Evolutionary conservation across 306 rosid species (phyloP).

Genomic region (Alnus glutinosa): DNA sequence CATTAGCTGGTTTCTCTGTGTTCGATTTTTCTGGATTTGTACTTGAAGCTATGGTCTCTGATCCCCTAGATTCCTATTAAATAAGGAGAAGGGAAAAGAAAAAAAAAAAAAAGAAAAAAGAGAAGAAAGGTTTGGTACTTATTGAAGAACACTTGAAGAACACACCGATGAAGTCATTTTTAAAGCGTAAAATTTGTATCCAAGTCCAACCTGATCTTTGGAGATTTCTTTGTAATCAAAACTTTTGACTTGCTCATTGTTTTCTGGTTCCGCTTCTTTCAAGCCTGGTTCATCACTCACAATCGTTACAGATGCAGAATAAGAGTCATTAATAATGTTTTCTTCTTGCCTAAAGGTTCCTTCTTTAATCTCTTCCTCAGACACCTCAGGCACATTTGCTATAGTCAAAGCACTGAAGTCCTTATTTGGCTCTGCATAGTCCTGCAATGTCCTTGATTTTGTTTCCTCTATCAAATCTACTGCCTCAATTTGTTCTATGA

Average conservation of each 20-base stretch:
- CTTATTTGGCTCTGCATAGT: conserved; percentile 8
- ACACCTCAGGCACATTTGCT: conserved; percentile 7
- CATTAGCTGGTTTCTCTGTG: conserved; percentile 20
- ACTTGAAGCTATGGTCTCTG: conserved; percentile 10
- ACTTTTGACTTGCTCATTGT: conserved; percentile 4
- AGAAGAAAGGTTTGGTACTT: too few relatives aligned
- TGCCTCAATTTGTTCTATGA: conserved; percentile 22
- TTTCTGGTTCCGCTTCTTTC: conserved; percentile 29
- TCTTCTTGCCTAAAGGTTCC: conserved; percentile 4
- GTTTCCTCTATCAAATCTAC: conserved; percentile 13
- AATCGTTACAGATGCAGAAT: background rate
- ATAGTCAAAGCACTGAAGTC: conserved; percentile 9
- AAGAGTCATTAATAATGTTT: conserved; percentile 5
- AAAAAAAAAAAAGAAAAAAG: too few relatives aligned
- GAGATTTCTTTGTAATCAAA: background rate
- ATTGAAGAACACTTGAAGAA: too few relatives aligned
- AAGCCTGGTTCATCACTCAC: conserved; percentile 19
- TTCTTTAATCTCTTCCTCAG: conserved; percentile 12
- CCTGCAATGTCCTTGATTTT: conserved; percentile 19
- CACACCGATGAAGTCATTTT: too few relatives aligned
- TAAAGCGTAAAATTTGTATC: too few relatives aligned
- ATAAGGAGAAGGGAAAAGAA: too few relatives aligned
- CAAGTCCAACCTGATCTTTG: too few relatives aligned
- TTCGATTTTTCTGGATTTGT: conserved; percentile 4
- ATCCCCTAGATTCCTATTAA: conserved; percentile 13